Base-by-base conservation (phyloP, 331 rosid genomes). In the Arachis monticola region DNA sequence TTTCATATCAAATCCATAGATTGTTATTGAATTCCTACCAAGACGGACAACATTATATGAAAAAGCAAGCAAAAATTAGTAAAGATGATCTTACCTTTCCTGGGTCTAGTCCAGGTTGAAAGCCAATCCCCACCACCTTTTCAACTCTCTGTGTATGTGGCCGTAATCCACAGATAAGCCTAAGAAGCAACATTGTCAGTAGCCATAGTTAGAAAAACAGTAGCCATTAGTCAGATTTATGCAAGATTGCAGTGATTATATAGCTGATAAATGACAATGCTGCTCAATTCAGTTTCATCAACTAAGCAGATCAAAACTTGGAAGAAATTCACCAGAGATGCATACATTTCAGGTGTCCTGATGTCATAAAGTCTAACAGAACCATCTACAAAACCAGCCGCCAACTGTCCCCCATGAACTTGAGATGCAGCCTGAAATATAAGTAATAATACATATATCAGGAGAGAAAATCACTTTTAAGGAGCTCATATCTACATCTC, bases 101-200 rank as follows among this genome's bases (percentile, higher is more conserved):
- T 10, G 88, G 87, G 82, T 92, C 99, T n/a, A 95, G 85, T 66
- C 99, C 98, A 3, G 98, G 99, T 77, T 95, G 99, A 87, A 90
- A 95, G 78, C 98, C 98, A 73, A 95, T 89, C 83, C 97, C 99
- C 46, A 95, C 85, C 35, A 94, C 97, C 78, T 89, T 88, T 78
- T 88, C 96, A 51, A 87, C 91, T 84, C 77, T 82, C 46, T 90
- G 88, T 17, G 76, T 60, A 63, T 95, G 99, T 3, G 96, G 99
- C 74, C 74, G 87, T 52, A 80, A 85, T 17, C 84, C 79, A 85
- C 91, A 92, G 77, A 90, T 89, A 62, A 86, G 97, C 96, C 99
- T 95, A 79, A 8, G 40, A 80, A 75, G 53, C 78, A 63, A 42
- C 44, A 13, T 60, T 65, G 71, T 60, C 67, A 35, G 70, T 12